These are phyloP conservation scores for Plantago lanceolata DNA, from an alignment of 305 asterid genomes.

Conservation along the genomic window DNA sequence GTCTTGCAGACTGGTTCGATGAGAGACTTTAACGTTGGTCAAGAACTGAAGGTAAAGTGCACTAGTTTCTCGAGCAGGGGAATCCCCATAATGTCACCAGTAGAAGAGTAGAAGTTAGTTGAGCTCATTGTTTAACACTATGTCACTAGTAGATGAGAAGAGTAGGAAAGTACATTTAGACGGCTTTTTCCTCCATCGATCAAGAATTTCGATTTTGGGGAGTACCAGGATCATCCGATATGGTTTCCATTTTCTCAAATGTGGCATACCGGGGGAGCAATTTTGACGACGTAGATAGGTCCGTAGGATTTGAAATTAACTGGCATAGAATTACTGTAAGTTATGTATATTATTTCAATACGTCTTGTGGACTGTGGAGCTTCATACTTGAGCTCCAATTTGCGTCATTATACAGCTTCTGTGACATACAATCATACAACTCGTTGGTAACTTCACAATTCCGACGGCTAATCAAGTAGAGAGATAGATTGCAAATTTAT, in stretches of 20 bases:
- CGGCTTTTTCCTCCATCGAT: too few species aligned
- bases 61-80: slow-evolving; percentile 80
- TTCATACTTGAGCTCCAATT: too few species aligned
- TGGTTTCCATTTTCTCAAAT: too few species aligned
- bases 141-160: too few species aligned
- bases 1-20: slow-evolving; percentile 41
- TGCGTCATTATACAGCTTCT: too few species aligned
- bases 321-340: slow-evolving; percentile 13
- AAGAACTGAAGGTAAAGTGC: slow-evolving; percentile 61
- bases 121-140: neutral
- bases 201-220: neutral
- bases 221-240: neutral
- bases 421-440: too few species aligned
- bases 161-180: too few species aligned
- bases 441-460: too few species aligned
- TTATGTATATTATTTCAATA: neutral
- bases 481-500: too few species aligned
- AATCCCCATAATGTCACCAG: slow-evolving; percentile 57
- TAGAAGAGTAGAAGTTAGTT: slow-evolving; percentile 1
- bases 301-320: slow-evolving; percentile 6
- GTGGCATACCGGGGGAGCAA: slow-evolving; percentile 5
- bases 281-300: slow-evolving; percentile 28
- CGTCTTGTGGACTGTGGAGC: too few species aligned
- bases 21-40: slow-evolving; percentile 61
- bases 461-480: too few species aligned